These are phyloP conservation scores for Pueraria montana DNA, from an alignment of 306 rosid genomes.

Conservation along the genomic window DNA sequence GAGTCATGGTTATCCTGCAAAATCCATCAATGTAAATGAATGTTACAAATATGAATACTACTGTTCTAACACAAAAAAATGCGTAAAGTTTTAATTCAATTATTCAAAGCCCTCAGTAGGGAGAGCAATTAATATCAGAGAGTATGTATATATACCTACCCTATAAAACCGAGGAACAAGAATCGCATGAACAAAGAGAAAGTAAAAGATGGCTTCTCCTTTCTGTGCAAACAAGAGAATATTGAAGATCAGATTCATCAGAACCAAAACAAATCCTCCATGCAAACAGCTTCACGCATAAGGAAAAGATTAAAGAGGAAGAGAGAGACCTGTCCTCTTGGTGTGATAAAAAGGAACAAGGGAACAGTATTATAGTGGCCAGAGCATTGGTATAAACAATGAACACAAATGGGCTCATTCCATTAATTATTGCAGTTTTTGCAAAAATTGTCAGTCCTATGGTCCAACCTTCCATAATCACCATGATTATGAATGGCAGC, in stretches of 20 bases:
- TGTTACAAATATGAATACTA: background rate
- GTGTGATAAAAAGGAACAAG: slow-evolving; percentile 63
- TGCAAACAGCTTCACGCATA: slow-evolving; percentile 27
- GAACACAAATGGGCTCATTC: slow-evolving; percentile 78
- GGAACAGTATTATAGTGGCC: slow-evolving; percentile 66
- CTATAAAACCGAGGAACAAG: slow-evolving; percentile 78
- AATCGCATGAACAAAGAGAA: slow-evolving; percentile 64
- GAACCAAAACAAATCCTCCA: slow-evolving; percentile 16
- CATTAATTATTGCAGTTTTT: slow-evolving; percentile 70
- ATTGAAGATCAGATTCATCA: slow-evolving; percentile 22
- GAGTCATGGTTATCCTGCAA: slow-evolving; percentile 75
- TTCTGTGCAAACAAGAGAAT: slow-evolving; percentile 51
- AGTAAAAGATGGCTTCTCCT: slow-evolving; percentile 61
- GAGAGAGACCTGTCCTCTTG: slow-evolving; percentile 53
- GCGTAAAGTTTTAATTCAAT: background rate
- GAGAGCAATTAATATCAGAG: background rate
- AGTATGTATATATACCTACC: slow-evolving; percentile 54
- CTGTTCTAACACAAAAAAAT: background rate
- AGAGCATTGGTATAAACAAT: slow-evolving; percentile 70
- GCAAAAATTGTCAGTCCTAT: slow-evolving; percentile 73
- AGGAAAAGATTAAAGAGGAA: background rate
- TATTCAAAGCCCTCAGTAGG: background rate
- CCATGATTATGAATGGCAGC: slow-evolving; percentile 68
- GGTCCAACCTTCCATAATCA: slow-evolving; percentile 75
- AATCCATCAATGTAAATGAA: slow-evolving; percentile 31